Base-by-base conservation (phyloP, 2,329 filamentous ascomycete genomes). In the Alternaria solani region DNA sequence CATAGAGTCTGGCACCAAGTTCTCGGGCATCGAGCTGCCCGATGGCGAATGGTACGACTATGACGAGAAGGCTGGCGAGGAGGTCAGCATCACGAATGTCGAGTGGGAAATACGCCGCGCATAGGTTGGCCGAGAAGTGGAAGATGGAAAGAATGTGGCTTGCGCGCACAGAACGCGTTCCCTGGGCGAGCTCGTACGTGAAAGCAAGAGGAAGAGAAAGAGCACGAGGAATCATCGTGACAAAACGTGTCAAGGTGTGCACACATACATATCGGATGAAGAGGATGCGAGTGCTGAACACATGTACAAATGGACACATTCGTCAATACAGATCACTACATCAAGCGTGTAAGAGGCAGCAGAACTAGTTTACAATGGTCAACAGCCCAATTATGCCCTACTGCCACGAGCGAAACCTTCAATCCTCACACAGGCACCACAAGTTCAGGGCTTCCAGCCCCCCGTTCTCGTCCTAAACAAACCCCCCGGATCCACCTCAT, bases 1-100 rank as follows among this genome's bases (percentile, higher is more conserved):
- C 3, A 61, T 86, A 16, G 94, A 97, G 18, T 93, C 93, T 0
- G 85, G 84, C 9, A 95, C 91, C 41, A 91, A 92, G 71, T 99
- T 99, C 74, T 84, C 87, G 0, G 88, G 81, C 5, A 91, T 98
- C 55, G 94, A 98, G 68, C 81, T 99, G 56, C 83, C 84, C 0
- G 95, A 99, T 28, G 94, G 92, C 26, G 95, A 99, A 72, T 99
- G 95, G 95, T 99, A 91, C 79, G 94, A 98, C 71, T 99, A 98
- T 73, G 94, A 98, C 69, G 94, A 98, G 81, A 97, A 98, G 83
- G 86, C 92, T 0, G 86, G 90, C 0, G 92, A 96, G 51, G 94
- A 98, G 79, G 94, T 97, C 47, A 95, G 92, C 78, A 93, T 97
- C 77, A 94, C 93, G 76, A 92, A 95, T 30, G 79, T 97, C 56